These are phyloP conservation scores for Coemansia sp. DNA, from an alignment of 192 early-diverging fungal species.

Conservation along the genomic window DNA sequence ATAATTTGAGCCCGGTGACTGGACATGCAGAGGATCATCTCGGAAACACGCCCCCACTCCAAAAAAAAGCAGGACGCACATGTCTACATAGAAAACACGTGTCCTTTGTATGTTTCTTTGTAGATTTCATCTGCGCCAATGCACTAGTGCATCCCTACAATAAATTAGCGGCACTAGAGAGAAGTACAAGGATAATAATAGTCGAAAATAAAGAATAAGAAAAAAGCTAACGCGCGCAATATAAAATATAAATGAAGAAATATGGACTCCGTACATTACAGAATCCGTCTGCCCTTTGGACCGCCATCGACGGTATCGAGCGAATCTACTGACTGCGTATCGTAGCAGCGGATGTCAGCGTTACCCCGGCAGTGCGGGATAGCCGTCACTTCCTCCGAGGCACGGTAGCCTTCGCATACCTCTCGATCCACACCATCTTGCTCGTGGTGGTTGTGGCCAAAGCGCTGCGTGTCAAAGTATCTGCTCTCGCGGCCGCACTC, in stretches of 20 bases:
- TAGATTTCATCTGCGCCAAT: constrained; percentile 1
- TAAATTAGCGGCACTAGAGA: too few species aligned
- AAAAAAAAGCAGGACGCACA: too few species aligned
- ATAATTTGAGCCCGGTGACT: too few species aligned
- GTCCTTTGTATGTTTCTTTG: not conserved
- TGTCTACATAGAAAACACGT: not conserved
- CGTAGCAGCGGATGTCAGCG: not conserved
- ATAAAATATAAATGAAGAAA: not conserved
- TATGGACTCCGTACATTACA: not conserved
- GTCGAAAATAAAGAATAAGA: too few species aligned
- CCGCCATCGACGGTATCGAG: not conserved
- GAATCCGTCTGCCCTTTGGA: constrained; percentile 4
- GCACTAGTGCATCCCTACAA: not conserved
- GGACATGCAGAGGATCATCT: too few species aligned
- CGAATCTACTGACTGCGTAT: not conserved
- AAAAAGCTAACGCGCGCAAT: not conserved
- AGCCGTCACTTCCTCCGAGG: not conserved
- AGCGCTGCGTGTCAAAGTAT: not conserved
- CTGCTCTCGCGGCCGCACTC: not conserved
- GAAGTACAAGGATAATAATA: too few species aligned
- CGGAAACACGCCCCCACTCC: too few species aligned
- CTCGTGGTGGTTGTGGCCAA: not conserved
- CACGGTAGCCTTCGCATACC: not conserved
- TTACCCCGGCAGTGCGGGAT: not conserved
- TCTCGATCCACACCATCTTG: not conserved